A percentile compares a stretch with the other conserved stretches of the same genome.
Conservation (phyloP, 1,284 basidiomycete genomes). For the Phlebopus sp. region DNA sequence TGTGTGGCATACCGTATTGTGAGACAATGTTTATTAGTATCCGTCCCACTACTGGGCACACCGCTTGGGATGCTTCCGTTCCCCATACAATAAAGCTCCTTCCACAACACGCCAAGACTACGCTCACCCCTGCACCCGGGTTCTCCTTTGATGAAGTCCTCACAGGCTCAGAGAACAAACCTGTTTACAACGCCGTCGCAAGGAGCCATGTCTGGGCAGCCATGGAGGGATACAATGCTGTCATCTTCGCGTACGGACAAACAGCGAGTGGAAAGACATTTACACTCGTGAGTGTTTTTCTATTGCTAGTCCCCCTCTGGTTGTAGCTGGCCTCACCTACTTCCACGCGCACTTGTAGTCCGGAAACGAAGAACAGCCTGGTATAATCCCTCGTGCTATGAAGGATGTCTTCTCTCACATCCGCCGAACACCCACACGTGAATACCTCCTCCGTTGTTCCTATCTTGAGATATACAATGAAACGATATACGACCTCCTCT, state of each 20-base stretch:
- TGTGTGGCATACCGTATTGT: not conserved
- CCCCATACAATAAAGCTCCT: conserved; percentile 55
- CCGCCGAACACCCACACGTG: conserved; percentile 68
- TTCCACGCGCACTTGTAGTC: conserved; percentile 6
- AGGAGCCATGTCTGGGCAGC: conserved; percentile 86
- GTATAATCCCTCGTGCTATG: conserved; percentile 93
- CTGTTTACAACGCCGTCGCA: conserved; percentile 82
- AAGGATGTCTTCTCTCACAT: conserved; percentile 80
- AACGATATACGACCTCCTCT: conserved; percentile 82
- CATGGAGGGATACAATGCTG: conserved; percentile 96
- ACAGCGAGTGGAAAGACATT: conserved; percentile 93
- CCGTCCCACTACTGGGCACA: conserved; percentile 56
- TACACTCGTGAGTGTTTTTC: conserved; percentile 59
- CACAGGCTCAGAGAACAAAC: conserved; percentile 81
- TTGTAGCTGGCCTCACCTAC: not conserved
- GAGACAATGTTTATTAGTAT: conserved; percentile 45
- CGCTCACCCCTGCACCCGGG: conserved; percentile 43
- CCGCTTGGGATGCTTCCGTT: conserved; percentile 54
- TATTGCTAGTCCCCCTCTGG: not conserved
- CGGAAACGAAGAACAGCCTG: conserved; percentile 82
- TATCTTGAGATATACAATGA: conserved; percentile 99
- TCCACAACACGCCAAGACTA: conserved; percentile 51
- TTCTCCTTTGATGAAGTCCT: conserved; percentile 79
- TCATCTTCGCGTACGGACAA: conserved; percentile 92
- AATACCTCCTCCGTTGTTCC: conserved; percentile 91